Percentiles rank a stretch among this genome's conserved stretches.
Conservation (phyloP, 169 alveolate species). For the Cryptosporidium ubiquitum region DNA sequence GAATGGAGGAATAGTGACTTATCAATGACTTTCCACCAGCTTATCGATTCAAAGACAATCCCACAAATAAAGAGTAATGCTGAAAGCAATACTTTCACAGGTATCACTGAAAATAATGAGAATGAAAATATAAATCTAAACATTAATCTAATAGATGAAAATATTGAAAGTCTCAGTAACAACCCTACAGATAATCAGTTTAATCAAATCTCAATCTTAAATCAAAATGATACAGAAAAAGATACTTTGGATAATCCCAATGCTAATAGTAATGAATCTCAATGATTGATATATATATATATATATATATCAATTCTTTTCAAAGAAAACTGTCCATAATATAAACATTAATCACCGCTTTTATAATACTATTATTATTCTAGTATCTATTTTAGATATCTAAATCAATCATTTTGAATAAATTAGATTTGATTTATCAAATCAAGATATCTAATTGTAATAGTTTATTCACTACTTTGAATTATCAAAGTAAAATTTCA, state of each 20-base stretch:
- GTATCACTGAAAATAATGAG: not conserved
- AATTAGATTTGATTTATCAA: not conserved
- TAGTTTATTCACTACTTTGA: not conserved
- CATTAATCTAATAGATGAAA: not conserved
- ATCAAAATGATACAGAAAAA: not conserved
- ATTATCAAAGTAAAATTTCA: constrained; percentile 76
- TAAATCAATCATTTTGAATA: not conserved
- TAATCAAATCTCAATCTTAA: not conserved
- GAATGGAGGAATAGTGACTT: constrained; percentile 63
- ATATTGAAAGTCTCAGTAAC: not conserved
- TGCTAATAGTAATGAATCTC: not conserved
- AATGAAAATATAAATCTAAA: not conserved
- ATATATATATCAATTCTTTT: not conserved
- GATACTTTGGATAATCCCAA: not conserved
- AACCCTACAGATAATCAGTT: not conserved
- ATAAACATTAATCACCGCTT: not conserved
- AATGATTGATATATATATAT: not conserved
- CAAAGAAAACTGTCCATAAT: not conserved
- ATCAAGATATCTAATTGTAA: not conserved
- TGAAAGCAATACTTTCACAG: not conserved
- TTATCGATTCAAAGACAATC: constrained; percentile 48
- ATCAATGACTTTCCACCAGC: constrained; percentile 55
- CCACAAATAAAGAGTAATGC: constrained; percentile 17
- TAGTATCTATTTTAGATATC: not conserved
- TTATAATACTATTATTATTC: not conserved